Evolutionary conservation across 768 basidiomycete genomes (phyloP), one percentile per base, ranked within the genome.

Genomic region (Jaapia argillacea): DNA sequence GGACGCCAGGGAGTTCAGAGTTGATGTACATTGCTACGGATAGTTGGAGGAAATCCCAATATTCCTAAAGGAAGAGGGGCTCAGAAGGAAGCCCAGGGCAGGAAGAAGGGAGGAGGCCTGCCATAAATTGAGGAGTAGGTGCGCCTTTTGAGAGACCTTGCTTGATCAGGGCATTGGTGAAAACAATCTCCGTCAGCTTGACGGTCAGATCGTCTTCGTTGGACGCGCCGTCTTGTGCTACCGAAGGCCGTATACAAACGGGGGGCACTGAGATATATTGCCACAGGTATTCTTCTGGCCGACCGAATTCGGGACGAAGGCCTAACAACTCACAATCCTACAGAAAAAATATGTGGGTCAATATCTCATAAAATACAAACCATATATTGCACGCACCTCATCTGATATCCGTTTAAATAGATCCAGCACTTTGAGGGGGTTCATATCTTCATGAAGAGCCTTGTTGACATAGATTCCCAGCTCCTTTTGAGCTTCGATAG

Each of bases 121-220:
- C 89, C 88, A 94, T 94, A 54, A 94, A 85, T 49, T 86, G 85
- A 27, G 83, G 76, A 12, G 85, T 92, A 2, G 87, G 86, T 3
- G 84, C 76, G 37, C 96, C 96, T 62, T 88, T 90, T 4, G 75
- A 74, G 7, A 98, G 72, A 5, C 87, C 89, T 52, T 89, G 82
- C 58, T 89, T 89, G 54, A 99, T 90, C 23, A 96, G 72, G 23
- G 86, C 83, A 54, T 97, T 98, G 46, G 84, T 85, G 55, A 91
- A 90, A 3, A 94, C 88, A 41, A 99, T 98, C 62, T 99, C 96
- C 6, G 90, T 87, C 10, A 99, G 76, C 58, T 98, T 99, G 48
- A 94, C 91, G 0, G 96, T 98, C 24, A 99, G 70, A 60, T 99
- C 96, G 52, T 99, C 96, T 66, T 99, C 96, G 52, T 96, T 99